Percentiles rank a stretch among this genome's conserved stretches.
Conservation (phyloP, 2,329 filamentous ascomycete species). For the Cladosporium sp. region DNA sequence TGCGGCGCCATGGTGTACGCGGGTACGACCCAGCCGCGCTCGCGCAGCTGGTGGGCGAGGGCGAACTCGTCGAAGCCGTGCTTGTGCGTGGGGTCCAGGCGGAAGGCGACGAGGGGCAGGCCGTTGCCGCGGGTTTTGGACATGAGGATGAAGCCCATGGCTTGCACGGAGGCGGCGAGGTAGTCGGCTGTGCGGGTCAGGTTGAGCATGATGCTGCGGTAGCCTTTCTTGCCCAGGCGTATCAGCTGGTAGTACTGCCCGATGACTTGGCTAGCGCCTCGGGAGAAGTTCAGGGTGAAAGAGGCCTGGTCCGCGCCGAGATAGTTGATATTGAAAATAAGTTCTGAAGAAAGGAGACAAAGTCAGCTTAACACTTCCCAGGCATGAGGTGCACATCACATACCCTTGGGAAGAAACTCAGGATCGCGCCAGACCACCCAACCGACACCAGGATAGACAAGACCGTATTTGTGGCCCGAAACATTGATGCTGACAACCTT, state of each 20-base stretch:
- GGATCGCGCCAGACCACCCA: conserved; percentile 88
- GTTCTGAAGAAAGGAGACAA: conserved; percentile 48
- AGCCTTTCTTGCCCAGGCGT: conserved; percentile 87
- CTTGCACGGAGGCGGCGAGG: conserved; percentile 67
- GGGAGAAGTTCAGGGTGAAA: conserved; percentile 96
- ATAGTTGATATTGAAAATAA: conserved; percentile 99
- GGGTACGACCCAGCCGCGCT: conserved; percentile 87
- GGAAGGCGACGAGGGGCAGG: conserved; percentile 86
- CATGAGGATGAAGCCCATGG: conserved; percentile 83
- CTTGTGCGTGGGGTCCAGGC: conserved; percentile 56
- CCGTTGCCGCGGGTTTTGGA: conserved; percentile 72
- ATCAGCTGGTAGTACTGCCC: conserved; percentile 98
- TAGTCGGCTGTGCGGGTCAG: conserved; percentile 88
- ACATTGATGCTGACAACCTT: conserved; percentile 93
- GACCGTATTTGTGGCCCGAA: conserved; percentile 82
- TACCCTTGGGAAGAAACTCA: conserved; percentile 69
- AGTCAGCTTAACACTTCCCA: background rate
- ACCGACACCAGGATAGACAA: conserved; percentile 85
- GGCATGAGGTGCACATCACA: too few species aligned
- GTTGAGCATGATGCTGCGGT: conserved; percentile 91
- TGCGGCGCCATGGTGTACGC: conserved; percentile 97
- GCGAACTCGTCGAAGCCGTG: conserved; percentile 55
- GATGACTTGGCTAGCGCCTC: conserved; percentile 90
- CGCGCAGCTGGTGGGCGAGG: conserved; percentile 75
- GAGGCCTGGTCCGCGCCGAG: conserved; percentile 92